A percentile compares a stretch with the other conserved stretches of the same genome.
Evolutionary conservation across 192 early-diverging fungal genomes (phyloP).

Genomic region (Spizellomyces sp.): DNA sequence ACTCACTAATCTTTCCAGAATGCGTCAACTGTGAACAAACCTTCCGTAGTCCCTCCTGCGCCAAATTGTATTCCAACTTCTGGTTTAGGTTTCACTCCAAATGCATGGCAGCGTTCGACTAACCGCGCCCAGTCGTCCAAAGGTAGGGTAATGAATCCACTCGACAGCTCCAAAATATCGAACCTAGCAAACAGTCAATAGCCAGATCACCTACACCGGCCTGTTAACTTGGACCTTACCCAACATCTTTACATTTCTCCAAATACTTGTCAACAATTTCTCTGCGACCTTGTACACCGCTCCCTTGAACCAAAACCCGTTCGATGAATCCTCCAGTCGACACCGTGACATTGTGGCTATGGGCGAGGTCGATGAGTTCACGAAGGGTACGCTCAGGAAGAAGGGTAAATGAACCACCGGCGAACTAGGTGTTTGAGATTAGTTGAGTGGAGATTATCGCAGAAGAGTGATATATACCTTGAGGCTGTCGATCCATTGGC

Average conservation of each 20-base stretch:
- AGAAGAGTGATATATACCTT: background rate
- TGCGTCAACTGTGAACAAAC: background rate
- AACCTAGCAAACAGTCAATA: constrained; percentile 4
- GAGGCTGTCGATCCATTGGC: background rate
- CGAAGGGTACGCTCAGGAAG: background rate
- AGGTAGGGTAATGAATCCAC: constrained; percentile 6
- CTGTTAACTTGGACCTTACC: background rate
- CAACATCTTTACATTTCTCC: constrained; percentile 5
- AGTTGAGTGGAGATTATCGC: too few relatives aligned
- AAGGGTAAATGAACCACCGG: constrained; percentile 4
- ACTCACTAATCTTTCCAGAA: background rate
- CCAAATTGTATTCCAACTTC: constrained; percentile 9
- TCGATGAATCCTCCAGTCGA: constrained; percentile 13
- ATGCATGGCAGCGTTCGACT: background rate
- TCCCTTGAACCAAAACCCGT: background rate
- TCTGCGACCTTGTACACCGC: background rate
- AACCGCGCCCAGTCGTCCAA: constrained; percentile 9
- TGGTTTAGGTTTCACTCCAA: constrained; percentile 2
- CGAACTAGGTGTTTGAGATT: background rate
- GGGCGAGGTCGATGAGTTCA: constrained; percentile 4
- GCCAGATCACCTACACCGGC: background rate
- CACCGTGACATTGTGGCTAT: background rate
- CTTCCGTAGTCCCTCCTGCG: background rate
- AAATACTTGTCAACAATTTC: constrained; percentile 1
- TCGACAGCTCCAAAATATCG: constrained; percentile 8